phyloP scores from a whole-genome alignment of 768 basidiomycete genomes.

The Tricholoma flavovirens region DNA sequence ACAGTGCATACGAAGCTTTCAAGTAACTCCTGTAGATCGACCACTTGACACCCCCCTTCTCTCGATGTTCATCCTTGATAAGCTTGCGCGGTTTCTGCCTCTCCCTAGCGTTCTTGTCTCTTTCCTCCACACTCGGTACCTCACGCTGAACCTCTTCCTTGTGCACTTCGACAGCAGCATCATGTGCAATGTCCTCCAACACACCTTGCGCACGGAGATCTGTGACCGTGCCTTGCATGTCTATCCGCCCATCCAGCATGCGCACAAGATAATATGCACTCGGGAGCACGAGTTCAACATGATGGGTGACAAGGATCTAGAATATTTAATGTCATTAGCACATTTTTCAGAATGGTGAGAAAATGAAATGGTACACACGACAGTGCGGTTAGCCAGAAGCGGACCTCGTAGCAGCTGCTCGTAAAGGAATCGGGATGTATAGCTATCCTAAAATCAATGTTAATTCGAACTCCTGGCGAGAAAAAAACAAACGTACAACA shows the following conservation, averaged over 20 bases:
- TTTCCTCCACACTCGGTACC: conserved; percentile 16
- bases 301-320: conserved; percentile 70
- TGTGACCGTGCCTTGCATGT: conserved; percentile 59
- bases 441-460: conserved; percentile 45
- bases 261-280: conserved; percentile 64
- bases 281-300: conserved; percentile 76
- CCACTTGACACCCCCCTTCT: conserved; percentile 81
- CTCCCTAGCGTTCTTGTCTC: conserved; percentile 15
- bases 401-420: conserved; percentile 63
- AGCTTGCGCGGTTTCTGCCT: conserved; percentile 66
- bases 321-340: background rate
- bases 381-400: conserved; percentile 61
- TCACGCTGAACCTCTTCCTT: conserved; percentile 40
- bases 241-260: conserved; percentile 76
- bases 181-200: conserved; percentile 52
- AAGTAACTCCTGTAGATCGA: conserved; percentile 62
- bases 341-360: background rate
- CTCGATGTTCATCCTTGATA: conserved; percentile 77
- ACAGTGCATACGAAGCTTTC: conserved; percentile 54
- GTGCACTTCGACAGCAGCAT: conserved; percentile 43
- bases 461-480: background rate
- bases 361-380: conserved; percentile 29
- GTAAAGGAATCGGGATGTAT: conserved; percentile 58
- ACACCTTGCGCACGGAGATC: conserved; percentile 58
- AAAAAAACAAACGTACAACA: conserved; percentile 46